These are phyloP conservation scores for Mycena capillaripes DNA, from an alignment of 768 basidiomycete genomes.

Conservation along the genomic window DNA sequence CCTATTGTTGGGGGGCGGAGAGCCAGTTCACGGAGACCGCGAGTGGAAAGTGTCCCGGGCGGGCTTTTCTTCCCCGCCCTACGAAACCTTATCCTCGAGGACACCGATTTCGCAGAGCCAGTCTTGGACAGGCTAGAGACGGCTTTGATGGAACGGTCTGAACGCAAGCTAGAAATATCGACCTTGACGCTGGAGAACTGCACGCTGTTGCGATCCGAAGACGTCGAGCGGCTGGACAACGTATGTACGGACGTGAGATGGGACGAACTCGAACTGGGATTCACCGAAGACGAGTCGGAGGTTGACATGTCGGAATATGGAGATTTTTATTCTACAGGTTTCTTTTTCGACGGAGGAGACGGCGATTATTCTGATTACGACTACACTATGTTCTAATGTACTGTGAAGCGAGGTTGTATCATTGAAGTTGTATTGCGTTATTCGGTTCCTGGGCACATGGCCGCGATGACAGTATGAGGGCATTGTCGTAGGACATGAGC, in stretches of 20 bases:
- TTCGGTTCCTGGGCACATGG: too few species aligned
- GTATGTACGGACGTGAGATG: slow-evolving; percentile 50
- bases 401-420: too few species aligned
- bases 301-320: slow-evolving; percentile 2
- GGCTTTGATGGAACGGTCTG: slow-evolving; percentile 48
- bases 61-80: slow-evolving; percentile 46
- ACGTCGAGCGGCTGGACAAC: slow-evolving; percentile 43
- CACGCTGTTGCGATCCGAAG: slow-evolving; percentile 33
- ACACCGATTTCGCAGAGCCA: slow-evolving; percentile 39
- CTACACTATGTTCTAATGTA: slow-evolving; percentile 1
- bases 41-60: slow-evolving; percentile 26
- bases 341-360: neutral
- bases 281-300: slow-evolving; percentile 39
- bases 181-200: slow-evolving; percentile 47
- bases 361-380: slow-evolving; percentile 10
- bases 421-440: too few species aligned
- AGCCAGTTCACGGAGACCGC: slow-evolving; percentile 29
- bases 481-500: slow-evolving; percentile 14
- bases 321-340: neutral
- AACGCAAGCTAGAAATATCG: slow-evolving; percentile 46
- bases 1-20: slow-evolving; percentile 23
- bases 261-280: slow-evolving; percentile 48
- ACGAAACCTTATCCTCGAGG: slow-evolving; percentile 42
- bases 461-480: too few species aligned
- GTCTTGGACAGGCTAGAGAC: slow-evolving; percentile 33